A percentile compares a stretch with the other conserved stretches of the same genome.
These are phyloP conservation scores for Yamadazyma sp. DNA, from an alignment of 805 yeast species.

Conservation along the genomic window DNA sequence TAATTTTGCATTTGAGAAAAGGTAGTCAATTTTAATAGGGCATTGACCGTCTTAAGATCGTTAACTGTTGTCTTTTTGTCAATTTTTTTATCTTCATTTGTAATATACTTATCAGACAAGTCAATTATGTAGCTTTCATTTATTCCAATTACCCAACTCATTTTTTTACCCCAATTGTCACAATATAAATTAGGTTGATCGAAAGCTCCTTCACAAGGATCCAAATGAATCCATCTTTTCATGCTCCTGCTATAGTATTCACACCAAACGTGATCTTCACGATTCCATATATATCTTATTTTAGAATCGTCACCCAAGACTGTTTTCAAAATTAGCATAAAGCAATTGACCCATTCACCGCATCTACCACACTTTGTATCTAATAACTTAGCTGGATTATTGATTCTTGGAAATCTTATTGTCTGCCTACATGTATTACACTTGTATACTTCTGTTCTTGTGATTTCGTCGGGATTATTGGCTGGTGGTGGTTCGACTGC, in stretches of 20 bases:
- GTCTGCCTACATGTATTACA: slow-evolving; percentile 50
- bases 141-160: slow-evolving; percentile 83
- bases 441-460: slow-evolving; percentile 58
- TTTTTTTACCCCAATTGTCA: slow-evolving; percentile 88
- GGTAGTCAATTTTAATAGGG: slow-evolving; percentile 27
- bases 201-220: slow-evolving; percentile 81
- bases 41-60: slow-evolving; percentile 35
- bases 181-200: slow-evolving; percentile 79
- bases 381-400: slow-evolving; percentile 60
- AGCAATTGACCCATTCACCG: slow-evolving; percentile 94
- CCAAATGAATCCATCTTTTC: slow-evolving; percentile 82
- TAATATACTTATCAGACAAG: slow-evolving; percentile 67
- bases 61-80: slow-evolving; percentile 42
- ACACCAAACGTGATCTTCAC: slow-evolving; percentile 96
- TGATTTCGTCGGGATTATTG: slow-evolving; percentile 42
- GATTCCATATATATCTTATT: slow-evolving; percentile 77
- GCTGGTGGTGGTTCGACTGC: slow-evolving; percentile 41
- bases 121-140: slow-evolving; percentile 62
- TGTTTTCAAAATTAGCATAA: slow-evolving; percentile 65
- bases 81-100: slow-evolving; percentile 13
- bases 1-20: slow-evolving; percentile 4
- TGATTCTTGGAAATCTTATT: slow-evolving; percentile 73
- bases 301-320: slow-evolving; percentile 42
- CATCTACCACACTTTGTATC: slow-evolving; percentile 74
- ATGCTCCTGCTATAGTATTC: slow-evolving; percentile 68